A percentile compares a stretch with the other conserved stretches of the same genome.
phyloP scores from a whole-genome alignment of 2,329 filamentous ascomycete species.

The Fusarium annulatum region DNA sequence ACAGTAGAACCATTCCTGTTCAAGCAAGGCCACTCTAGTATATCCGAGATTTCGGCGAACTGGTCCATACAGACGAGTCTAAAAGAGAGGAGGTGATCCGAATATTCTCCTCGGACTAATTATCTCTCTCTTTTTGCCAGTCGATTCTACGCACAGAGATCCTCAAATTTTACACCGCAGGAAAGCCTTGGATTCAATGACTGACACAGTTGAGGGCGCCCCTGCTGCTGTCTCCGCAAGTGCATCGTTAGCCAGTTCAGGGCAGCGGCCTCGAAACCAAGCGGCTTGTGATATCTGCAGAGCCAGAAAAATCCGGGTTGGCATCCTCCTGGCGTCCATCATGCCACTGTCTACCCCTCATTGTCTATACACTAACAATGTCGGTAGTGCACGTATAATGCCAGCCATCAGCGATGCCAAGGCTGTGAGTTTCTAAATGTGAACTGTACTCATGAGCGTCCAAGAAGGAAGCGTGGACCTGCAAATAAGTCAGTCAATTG shows the following conservation, averaged over 20 bases:
- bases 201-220: not conserved
- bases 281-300: constrained; percentile 41
- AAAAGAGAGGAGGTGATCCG: constrained; percentile 22
- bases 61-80: not conserved
- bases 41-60: constrained; percentile 42
- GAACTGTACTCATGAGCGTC: constrained; percentile 32
- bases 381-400: constrained; percentile 31
- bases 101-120: constrained; percentile 37
- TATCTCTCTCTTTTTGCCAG: not conserved
- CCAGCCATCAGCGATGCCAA: constrained; percentile 12
- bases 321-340: not conserved
- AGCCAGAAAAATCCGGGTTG: constrained; percentile 39
- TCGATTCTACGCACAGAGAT: too few species aligned
- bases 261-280: constrained; percentile 30
- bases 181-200: not conserved
- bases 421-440: constrained; percentile 36
- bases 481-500: constrained; percentile 29
- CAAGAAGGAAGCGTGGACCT: constrained; percentile 39
- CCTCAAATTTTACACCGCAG: not conserved
- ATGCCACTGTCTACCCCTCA: not conserved
- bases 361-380: not conserved
- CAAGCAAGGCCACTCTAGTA: not conserved
- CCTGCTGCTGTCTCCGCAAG: not conserved
- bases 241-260: not conserved
- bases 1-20: not conserved